Evolutionary conservation across 176 grass and related monocot species (phyloP), one percentile per base, ranked within the genome.

Genomic region (Puccinellia tenuiflora): DNA sequence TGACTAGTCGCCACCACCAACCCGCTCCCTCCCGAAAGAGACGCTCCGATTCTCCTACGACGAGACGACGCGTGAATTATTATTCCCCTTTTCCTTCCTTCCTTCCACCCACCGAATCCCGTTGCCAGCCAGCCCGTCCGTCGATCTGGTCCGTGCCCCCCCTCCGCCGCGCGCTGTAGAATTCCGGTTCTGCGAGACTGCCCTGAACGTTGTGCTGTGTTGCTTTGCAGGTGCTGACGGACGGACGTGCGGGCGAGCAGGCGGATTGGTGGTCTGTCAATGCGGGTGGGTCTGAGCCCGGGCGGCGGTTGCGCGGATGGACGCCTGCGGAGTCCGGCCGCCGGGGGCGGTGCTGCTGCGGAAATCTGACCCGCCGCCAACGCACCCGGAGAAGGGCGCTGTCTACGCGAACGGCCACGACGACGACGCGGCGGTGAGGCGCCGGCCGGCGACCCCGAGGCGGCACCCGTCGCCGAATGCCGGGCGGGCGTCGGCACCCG

Each of bases 401-500:
- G 54, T 3, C n/a, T 71, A 74, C 67, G 35, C 61, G 14, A 84
- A 80, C 63, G 90, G 60, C 61, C 65, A 42, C 35, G n/a, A 34
- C 37, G 84, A 86, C 60, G 82, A 43, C 55, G 65, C 55, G 22
- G 15, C 57, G 34, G 38, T 78, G 46, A 83, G 22, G 66, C 82
- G 81, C 78, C 85, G 78, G 84, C 76, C 37, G 28, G 25, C 79
- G 24, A 57, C 77, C 13, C 89, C 87, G 33, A 57, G 81, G 52
- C 77, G 92, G 56, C 88, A 87, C 73, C 85, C 90, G 1, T 92
- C 90, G 54, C 93, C 93, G 85, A 95, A 87, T 88, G 90, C 85
- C 25, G 79, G 11, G 17, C 69, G 73, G 17, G 37, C 76, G 28
- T 30, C 81, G 12, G 18, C 70, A 21, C 25, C 61, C 63, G 71